Percentiles rank a stretch among this genome's conserved stretches.
These are phyloP conservation scores for Eucalyptus tenuipes DNA, from an alignment of 345 rosid species.

Conservation along the genomic window DNA sequence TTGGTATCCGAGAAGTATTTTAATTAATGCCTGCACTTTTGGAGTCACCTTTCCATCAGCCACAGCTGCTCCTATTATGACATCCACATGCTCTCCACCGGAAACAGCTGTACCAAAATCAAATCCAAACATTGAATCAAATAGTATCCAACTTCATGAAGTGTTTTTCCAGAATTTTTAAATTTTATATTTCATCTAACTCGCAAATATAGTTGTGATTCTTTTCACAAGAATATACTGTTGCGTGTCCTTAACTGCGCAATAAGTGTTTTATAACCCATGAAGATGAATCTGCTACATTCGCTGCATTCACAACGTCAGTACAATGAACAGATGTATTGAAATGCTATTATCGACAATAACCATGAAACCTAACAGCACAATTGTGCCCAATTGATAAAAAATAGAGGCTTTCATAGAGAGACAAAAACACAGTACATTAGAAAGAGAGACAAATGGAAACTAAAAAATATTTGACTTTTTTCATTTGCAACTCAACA, in stretches of 20 bases:
- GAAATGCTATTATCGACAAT: background rate
- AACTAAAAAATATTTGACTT: background rate
- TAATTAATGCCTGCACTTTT: conserved; percentile 83
- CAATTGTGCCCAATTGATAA: background rate
- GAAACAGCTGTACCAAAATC: conserved; percentile 58
- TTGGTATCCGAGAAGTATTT: conserved; percentile 79
- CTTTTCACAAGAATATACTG: background rate
- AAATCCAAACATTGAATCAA: background rate
- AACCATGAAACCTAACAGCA: background rate
- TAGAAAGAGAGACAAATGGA: background rate
- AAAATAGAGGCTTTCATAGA: background rate
- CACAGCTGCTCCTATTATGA: conserved; percentile 89
- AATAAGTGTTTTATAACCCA: background rate
- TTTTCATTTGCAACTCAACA: background rate
- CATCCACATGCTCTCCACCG: conserved; percentile 96
- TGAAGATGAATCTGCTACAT: background rate
- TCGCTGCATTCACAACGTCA: background rate
- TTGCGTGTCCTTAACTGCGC: background rate
- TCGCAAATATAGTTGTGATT: background rate
- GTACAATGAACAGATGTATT: background rate
- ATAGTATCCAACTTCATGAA: background rate
- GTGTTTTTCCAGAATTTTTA: background rate
- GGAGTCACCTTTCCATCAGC: conserved; percentile 99
- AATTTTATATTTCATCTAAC: background rate
- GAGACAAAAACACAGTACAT: background rate